Base-by-base conservation (phyloP, 139 green algal species). In the Auxenochlorella pyrenoidosa region DNA sequence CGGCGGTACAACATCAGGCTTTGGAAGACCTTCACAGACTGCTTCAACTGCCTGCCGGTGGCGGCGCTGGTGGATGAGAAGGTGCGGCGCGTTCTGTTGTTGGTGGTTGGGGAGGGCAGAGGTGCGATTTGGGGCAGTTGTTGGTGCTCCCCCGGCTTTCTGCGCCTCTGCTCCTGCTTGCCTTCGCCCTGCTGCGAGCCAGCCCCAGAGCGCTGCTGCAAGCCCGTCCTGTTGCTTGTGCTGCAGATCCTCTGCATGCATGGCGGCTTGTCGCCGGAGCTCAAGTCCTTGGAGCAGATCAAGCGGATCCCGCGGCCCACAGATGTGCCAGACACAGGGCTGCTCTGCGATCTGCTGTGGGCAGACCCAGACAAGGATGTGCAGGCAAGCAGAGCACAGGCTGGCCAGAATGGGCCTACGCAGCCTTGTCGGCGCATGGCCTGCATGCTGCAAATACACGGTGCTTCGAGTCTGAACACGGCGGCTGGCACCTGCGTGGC, bases 281-380 rank as follows among this genome's bases (percentile, higher is more conserved):
- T 99, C 36, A 99, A 99, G 90, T 95, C 91, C 0, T 89, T 99
- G 86, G 97, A 99, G 85, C 97, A 99, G 90, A 99, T 99, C 83
- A 99, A 99, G 90, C 95, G 97, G 70, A 97, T 99, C 75, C 93
- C 96, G 43, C 92, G 98, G 26, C 98, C 98, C 8, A 99, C 96
- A 44, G 98, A 99, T 79, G 98, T 99, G 40, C 98, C 98, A 6
- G 98, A 99, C 90, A 96, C 96, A 1, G 98, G 98, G 15, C 92
- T 99, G 85, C 93, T 99, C n/a, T 99, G 98, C 90, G 98, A 99
- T 86, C 92, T 99, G 87, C 94, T 99, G 19, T 99, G 98, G 98
- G 96, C 98, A 36, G 98, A 99, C 85, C 98, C 98, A n/a, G 98
- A 99, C 87, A 99, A 99, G 90, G 98, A 99, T 54, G 95, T 99